Base-by-base conservation (phyloP, 768 basidiomycete species). In the Tricholomella constricta region DNA sequence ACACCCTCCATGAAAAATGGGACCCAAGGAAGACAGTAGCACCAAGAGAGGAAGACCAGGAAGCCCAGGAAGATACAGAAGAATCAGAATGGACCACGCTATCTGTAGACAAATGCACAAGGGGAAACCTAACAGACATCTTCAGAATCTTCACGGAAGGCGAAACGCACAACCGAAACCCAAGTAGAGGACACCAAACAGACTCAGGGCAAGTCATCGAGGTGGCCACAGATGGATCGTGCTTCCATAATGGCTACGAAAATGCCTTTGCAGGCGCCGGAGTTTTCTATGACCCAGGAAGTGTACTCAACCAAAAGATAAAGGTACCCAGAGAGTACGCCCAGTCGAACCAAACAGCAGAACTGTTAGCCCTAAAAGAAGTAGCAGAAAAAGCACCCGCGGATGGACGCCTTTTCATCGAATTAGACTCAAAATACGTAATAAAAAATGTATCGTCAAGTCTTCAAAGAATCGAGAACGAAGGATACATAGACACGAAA, bases 1-100 rank as follows among this genome's bases (percentile, higher is more conserved):
- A 60, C 14, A 43, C 45, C 8, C 53, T 70, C 3, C 52, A 54
- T 8, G 38, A 45, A 1, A 63, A 60, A 29, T 67, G 65, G 67
- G 52, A 65, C 41, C 66, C 64, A 1, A 26, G 35, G 9, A 7
- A 2, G n/a, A n/a, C n/a, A n/a, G n/a, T n/a, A 4, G 40, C 23
- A 8, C 3, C 40, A 19, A 2, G 14, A 41, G 25, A 15, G 4
- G 45, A 27, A 20, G 34, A n/a, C 15, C 5, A 11, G 8, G 43
- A 34, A 17, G 14, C 36, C 14, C n/a, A n/a, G n/a, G 34, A 45
- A 14, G 15, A 7, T 4, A 8, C 17, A 1, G 31, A 36, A 6
- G 29, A 26, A 14, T 5, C 3, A 6, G 11, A 25, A n/a, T n/a
- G n/a, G n/a, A n/a, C n/a, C n/a, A n/a, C n/a, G n/a, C n/a, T n/a